Percentiles rank a stretch among this genome's conserved stretches.
These are phyloP conservation scores for Rosellinia necatrix DNA, from an alignment of 2,329 filamentous ascomycete genomes.

Conservation along the genomic window DNA sequence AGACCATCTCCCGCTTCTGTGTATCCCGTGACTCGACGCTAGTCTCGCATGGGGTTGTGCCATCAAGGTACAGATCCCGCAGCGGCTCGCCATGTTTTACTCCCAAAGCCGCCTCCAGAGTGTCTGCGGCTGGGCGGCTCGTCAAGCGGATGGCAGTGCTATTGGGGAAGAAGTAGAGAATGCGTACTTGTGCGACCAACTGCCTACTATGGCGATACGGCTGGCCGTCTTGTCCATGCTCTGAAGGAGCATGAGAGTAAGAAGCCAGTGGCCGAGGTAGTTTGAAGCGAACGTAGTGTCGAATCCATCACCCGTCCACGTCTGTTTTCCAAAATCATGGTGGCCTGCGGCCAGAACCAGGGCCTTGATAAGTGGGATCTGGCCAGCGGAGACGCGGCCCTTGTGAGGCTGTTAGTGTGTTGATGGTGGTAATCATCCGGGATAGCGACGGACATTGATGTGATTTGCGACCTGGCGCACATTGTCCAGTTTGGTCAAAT, in stretches of 20 bases:
- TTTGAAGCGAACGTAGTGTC: constrained; percentile 34
- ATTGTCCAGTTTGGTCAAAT: constrained; percentile 19
- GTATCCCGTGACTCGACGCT: constrained; percentile 22
- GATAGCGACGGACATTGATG: constrained; percentile 19
- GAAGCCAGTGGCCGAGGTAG: constrained; percentile 38
- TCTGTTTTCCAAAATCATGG: constrained; percentile 33
- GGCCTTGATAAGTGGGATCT: constrained; percentile 45
- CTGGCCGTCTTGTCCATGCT: constrained; percentile 29
- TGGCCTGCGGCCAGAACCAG: constrained; percentile 44
- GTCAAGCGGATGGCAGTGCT: not conserved
- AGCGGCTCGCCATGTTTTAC: not conserved
- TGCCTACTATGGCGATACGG: constrained; percentile 31
- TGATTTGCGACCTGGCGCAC: constrained; percentile 15
- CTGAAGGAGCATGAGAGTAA: constrained; percentile 31
- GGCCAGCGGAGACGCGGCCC: constrained; percentile 20
- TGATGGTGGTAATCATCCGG: not conserved
- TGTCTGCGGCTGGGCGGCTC: not conserved
- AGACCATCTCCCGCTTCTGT: constrained; percentile 24
- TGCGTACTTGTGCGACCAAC: constrained; percentile 41
- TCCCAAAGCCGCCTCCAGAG: not conserved
- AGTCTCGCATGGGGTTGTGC: constrained; percentile 3
- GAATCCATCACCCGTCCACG: constrained; percentile 29
- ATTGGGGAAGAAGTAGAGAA: not conserved
- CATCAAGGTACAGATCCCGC: constrained; percentile 19
- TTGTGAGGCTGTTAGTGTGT: not conserved